Conservation (phyloP, 805 yeast species). For the Candida pini region DNA sequence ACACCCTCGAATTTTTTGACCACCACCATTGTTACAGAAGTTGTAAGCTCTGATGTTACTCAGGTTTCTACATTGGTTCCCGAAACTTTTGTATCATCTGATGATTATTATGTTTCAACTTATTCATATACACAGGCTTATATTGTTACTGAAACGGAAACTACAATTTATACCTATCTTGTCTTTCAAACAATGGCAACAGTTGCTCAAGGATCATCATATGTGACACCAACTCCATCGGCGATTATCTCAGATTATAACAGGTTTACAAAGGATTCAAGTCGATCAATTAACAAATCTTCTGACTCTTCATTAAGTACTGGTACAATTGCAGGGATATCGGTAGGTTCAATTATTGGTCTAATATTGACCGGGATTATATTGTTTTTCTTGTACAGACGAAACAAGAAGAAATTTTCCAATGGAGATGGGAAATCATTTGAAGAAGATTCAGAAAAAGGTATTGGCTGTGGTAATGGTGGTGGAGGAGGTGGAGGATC, state of each 20-base stretch:
- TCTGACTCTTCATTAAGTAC: slow-evolving; percentile 7
- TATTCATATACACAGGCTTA: slow-evolving; percentile 24
- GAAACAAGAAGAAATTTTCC: slow-evolving; percentile 4
- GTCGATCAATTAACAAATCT: too few species aligned
- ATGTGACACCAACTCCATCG: slow-evolving; percentile 12
- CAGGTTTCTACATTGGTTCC: too few species aligned
- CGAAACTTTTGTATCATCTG: too few species aligned
- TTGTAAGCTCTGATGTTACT: too few species aligned
- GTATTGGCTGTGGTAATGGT: background rate
- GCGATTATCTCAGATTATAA: slow-evolving; percentile 18
- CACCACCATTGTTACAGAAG: too few species aligned
- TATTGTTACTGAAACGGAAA: slow-evolving; percentile 23
- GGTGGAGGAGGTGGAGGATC: background rate
- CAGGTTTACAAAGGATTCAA: slow-evolving; percentile 3
- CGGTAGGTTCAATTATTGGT: slow-evolving; percentile 23
- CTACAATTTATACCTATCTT: slow-evolving; percentile 22
- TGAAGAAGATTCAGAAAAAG: background rate
- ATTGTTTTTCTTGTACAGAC: slow-evolving; percentile 9
- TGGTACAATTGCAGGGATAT: slow-evolving; percentile 27
- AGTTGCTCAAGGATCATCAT: slow-evolving; percentile 7
- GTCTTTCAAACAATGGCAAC: slow-evolving; percentile 16
- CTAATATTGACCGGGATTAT: slow-evolving; percentile 9
- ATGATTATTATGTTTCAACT: too few species aligned
- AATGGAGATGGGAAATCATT: background rate
- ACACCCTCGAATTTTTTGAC: too few species aligned